Base-by-base conservation (phyloP, 495 filamentous ascomycete genomes). In the Xylaria telfairii region DNA sequence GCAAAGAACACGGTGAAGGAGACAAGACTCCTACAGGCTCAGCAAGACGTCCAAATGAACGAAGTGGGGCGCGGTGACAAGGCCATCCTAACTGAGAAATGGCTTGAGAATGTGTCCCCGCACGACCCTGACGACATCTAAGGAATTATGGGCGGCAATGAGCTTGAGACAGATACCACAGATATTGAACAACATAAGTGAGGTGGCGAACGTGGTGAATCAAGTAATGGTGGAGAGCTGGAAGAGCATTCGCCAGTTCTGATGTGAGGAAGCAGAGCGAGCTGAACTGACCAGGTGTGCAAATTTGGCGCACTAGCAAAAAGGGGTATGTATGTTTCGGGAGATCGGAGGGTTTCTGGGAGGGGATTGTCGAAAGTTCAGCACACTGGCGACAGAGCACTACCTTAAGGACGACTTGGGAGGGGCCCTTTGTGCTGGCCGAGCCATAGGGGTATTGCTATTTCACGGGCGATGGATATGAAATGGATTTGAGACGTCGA, bases 61-160 rank as follows among this genome's bases (percentile, higher is more conserved):
- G 65, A 21, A 21, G 41, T 7, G 24, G 28, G 28, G 21, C 24
- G 4, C 12, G n/a, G 21, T 30, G 19, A 32, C 30, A 19, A 41
- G 17, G 63, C n/a, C 34, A 54, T 28, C 47, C 70, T 53, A 15
- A 68, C 57, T 13, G 59, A 21, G 49, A 30, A 62, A 28, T 68
- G 44, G 57, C 56, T 72, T 28, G 65, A 68, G 41, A 54, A 21
- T 15, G 15, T 62, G 3, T 39, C 30, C 10, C 64, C 28, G 2
- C 9, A 44, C 26, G 65, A 37, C 19, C 2, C 34, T 1, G 32
- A 49, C 17, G 24, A 41, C 19, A 49, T 37, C 28, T 28, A 54
- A 41, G 37, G 24, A 56, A 17, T 10, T 37, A 21, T 12, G 32
- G 19, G 5, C 13, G 21, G 34, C 2, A 49, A 56, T 28, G 34